Percentiles rank a stretch among this genome's conserved stretches.
Conservation (phyloP, 257 asterid genomes). For the Solanum dulcamara region DNA sequence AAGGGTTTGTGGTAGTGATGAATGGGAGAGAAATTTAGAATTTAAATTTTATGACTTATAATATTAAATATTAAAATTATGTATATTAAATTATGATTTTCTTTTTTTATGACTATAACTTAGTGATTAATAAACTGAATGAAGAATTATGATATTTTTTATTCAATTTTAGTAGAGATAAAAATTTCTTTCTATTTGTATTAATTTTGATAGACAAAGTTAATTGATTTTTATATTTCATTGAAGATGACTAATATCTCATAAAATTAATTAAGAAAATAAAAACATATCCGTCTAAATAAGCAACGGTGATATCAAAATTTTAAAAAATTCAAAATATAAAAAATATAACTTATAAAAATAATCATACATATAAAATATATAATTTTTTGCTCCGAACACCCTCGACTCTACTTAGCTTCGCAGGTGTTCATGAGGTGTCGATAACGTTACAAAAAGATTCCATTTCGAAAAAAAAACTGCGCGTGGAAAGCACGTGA, state of each 20-base stretch:
- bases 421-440: neutral
- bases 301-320: neutral
- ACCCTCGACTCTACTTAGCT: neutral
- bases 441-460: neutral
- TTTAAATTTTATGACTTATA: neutral
- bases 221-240: no score
- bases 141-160: neutral
- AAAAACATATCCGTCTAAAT: fast-evolving
- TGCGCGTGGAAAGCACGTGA: conserved; percentile 20
- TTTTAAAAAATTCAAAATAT: no score
- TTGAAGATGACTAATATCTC: no score
- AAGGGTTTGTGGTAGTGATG: neutral
- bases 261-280: neutral
- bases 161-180: no score
- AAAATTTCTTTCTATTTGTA: no score
- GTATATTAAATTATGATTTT: neutral
- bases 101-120: neutral
- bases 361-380: no score
- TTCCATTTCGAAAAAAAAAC: neutral
- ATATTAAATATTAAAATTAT: neutral
- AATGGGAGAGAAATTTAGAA: neutral
- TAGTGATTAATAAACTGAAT: neutral
- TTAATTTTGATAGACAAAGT: neutral
- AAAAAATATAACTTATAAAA: no score
- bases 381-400: neutral